Evolutionary conservation across 1,139 yeast genomes (phyloP), one percentile per base, ranked within the genome.

Genomic region (Fermentozyma sake): DNA sequence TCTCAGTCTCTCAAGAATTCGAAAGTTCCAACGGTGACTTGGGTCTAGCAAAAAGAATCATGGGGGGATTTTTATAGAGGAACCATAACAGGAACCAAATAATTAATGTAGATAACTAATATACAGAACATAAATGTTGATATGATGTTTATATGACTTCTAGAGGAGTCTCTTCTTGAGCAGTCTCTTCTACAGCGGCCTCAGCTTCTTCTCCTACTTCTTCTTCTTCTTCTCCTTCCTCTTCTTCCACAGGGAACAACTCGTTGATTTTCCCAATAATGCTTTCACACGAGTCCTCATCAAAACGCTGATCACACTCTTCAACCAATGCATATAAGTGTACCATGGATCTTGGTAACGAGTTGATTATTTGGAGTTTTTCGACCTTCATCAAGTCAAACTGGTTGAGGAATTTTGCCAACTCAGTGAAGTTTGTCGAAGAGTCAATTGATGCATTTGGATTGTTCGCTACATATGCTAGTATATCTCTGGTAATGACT

Each of bases 261-360:
- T 58, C 62, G 16, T 58, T 47, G 16, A 82, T 65, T 33, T 74
- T 64, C 3, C 52, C 67, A 11, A 83, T 38, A 3, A 86, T 69
- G 2, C 59, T 58, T 27, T 74, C 72, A 31, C 82, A 68, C 33
- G 76, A 69, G 2, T 74, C 81, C 33, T 79, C 83, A 12, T 64
- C 57, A 44, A 86, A 80, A 39, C 97, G 65, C 40, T 74, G 79
- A 42, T 89, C 97, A 52, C 96, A 89, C 52, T 91, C 97, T 48
- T 91, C 98, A 3, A 91, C 78, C 22, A 89, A 62, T 0, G 91
- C 68, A 52, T 77, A 86, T 31, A 91, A 65, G 22, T 76, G 80
- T 4, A 87, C 96, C 66, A 85, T 59, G 3, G 87, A 75, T 26
- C 80, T 62, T 1, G 97, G 97, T 22, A 87, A 68, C 4, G 77